Base-by-base conservation (phyloP, 2,329 filamentous ascomycete species). In the Rutstroemia sp. region DNA sequence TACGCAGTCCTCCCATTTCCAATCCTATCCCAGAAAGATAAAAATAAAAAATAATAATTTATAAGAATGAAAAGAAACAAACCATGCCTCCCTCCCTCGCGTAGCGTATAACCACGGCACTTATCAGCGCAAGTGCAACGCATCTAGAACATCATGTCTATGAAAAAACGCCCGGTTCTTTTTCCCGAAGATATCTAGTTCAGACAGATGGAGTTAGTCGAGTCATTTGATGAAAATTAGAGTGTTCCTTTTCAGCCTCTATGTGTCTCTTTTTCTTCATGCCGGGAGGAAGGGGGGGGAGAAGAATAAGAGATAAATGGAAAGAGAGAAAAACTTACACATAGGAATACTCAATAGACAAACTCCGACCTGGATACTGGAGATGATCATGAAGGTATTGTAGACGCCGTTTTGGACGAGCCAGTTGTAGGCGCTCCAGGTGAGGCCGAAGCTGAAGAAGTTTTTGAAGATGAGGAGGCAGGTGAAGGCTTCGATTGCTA, bases 401-500 rank as follows among this genome's bases (percentile, higher is more conserved):
- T 79, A 77, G 58, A 83, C 80, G n/a, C 85, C 81, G 1, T 82
- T 82, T 0, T 73, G 62, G 9, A 87, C 77, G 25, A 96, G 77
- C 92, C 92, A 96, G 57, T 91, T 78, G 66, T 90, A 95, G 1
- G 90, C 90, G 63, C 82, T 87, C 70, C 86, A 95, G 0, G 92
- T 95, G 56, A 96, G 75, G 6, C 84, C 82, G 66, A 95, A 96
- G 61, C 86, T 88, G 74, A 96, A 95, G 60, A 96, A 80, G 72
- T 96, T 96, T 73, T 96, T 96, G 78, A 96, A 96, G 54, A 96
- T 85, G 62, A 96, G 80, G 70, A 94, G 81, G 72, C 90, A 89
- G 0, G 91, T 96, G 70, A 96, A 95, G 6, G 85, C 88, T 72
- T 96, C 92, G 49, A 96, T 82, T 1, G 89, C 83, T 56, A 95